Percentiles rank a stretch among this genome's conserved stretches.
Evolutionary conservation across 371 early-diverging fungal genomes (phyloP).

Genomic region (Mortierella sp.): DNA sequence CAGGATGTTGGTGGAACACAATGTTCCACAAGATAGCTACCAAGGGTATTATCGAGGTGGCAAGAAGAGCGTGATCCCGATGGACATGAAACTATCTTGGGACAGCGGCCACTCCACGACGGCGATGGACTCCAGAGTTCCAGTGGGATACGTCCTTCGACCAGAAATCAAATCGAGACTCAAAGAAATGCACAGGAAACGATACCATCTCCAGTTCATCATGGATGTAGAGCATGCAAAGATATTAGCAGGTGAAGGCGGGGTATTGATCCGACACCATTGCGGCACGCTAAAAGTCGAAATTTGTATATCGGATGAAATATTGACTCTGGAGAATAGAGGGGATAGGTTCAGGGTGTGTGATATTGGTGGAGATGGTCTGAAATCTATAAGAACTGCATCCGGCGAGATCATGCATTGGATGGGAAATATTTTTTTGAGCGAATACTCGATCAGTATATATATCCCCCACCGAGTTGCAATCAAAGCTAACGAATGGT

Average conservation of each 20-base stretch:
- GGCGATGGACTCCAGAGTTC: slow-evolving; percentile 15
- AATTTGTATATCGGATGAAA: slow-evolving; percentile 4
- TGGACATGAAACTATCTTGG: not conserved
- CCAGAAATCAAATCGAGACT: slow-evolving; percentile 24
- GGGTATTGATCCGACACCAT: not conserved
- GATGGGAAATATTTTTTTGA: slow-evolving; percentile 1
- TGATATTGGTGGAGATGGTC: slow-evolving; percentile 17
- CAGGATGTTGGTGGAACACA: not conserved
- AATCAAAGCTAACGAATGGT: not conserved
- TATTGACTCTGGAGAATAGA: not conserved
- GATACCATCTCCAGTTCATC: slow-evolving; percentile 28
- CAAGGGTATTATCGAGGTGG: slow-evolving; percentile 35
- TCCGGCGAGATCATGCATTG: slow-evolving; percentile 4
- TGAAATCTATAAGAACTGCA: not conserved
- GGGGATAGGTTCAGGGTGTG: slow-evolving; percentile 8
- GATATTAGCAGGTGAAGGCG: not conserved
- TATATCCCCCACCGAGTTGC: slow-evolving; percentile 19
- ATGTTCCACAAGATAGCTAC: slow-evolving; percentile 5
- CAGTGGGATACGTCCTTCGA: slow-evolving; percentile 27
- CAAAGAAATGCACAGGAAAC: slow-evolving; percentile 13
- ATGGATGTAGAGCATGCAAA: not conserved
- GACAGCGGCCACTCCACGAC: not conserved
- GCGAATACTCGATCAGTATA: slow-evolving; percentile 5
- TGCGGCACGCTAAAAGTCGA: not conserved
- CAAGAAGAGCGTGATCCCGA: slow-evolving; percentile 23